Percentiles rank a stretch among this genome's conserved stretches.
These are phyloP conservation scores for Pythium volutum DNA, from an alignment of 352 stramenopile species.

Conservation along the genomic window DNA sequence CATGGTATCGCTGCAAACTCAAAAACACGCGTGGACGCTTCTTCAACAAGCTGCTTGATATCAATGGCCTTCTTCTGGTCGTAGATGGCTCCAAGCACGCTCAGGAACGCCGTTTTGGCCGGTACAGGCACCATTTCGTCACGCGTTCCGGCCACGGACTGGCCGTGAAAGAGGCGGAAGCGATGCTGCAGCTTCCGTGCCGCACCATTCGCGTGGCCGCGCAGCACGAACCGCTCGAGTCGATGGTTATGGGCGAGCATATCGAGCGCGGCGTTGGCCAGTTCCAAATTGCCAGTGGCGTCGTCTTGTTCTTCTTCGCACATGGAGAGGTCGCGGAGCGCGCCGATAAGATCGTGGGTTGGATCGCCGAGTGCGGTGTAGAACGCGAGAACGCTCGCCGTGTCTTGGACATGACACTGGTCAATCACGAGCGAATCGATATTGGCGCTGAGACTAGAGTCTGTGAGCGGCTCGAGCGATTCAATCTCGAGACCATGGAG, in stretches of 20 bases:
- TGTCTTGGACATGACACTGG: background rate
- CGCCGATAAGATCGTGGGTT: background rate
- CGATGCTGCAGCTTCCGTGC: slow-evolving; percentile 1
- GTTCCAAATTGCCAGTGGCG: background rate
- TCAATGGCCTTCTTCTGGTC: background rate
- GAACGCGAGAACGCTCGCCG: background rate
- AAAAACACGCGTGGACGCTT: background rate
- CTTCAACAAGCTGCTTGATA: background rate
- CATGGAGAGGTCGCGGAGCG: slow-evolving; percentile 7
- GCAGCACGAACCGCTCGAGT: slow-evolving; percentile 14
- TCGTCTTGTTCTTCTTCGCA: slow-evolving; percentile 7
- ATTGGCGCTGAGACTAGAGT: background rate
- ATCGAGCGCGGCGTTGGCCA: background rate
- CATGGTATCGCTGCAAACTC: background rate
- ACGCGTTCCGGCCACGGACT: background rate
- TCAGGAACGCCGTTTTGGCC: background rate
- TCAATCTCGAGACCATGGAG: background rate
- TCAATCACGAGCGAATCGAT: slow-evolving; percentile 7
- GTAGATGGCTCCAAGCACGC: background rate
- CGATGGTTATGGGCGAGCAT: slow-evolving; percentile 9
- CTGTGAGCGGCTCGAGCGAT: slow-evolving; percentile 2
- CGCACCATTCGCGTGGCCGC: background rate
- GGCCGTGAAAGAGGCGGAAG: background rate
- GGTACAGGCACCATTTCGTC: background rate
- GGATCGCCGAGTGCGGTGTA: slow-evolving; percentile 5